Evolutionary conservation across 768 basidiomycete species (phyloP), one percentile per base, ranked within the genome.

Genomic region (Podaxis mareebaensis): DNA sequence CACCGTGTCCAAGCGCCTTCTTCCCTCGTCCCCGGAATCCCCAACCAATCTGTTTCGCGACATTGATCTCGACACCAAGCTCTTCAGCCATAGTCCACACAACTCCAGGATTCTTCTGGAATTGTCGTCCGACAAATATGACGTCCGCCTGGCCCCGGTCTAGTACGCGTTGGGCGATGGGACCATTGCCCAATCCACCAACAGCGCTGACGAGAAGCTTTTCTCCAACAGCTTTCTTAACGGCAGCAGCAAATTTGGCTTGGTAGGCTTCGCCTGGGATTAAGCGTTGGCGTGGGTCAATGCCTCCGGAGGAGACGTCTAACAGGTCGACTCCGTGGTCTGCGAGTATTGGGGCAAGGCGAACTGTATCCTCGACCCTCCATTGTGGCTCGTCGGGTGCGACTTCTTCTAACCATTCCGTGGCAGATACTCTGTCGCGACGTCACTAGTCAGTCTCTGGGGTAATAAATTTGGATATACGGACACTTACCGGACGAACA

Each of bases 301-400:
- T 84, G 1, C 91, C 93, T 3, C 86, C 91, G 0, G 81, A 80
- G 3, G 87, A 89, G 39, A 91, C 82, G 67, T 94, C 92, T 52
- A 94, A 74, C 39, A 94, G 76, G 72, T 93, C 93, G 57, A 93
- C 82, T 4, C 91, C 91, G 49, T 85, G 81, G 13, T 83, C 80
- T 17, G 78, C 78, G 17, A 93, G 80, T 65, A 87, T 81, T 17
- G 78, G 75, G 2, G 86, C 83, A 24, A 93, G 76, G 36, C 80
- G 76, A 24, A 83, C 83, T 1, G 88, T 90, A 70, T 93, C 92
- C 70, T 89, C 85, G 1, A 83, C 65, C 15, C 83, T 81, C 91
- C 92, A 92, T 5, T 84, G 84, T 11, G 82, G 81, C 65, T 89
- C 84, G 62, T 88, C 75, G 0, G 86, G 84, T 1, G 83, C 73